These are phyloP conservation scores for Achlya hypogyna DNA, from an alignment of 352 stramenopile genomes.

Conservation along the genomic window DNA sequence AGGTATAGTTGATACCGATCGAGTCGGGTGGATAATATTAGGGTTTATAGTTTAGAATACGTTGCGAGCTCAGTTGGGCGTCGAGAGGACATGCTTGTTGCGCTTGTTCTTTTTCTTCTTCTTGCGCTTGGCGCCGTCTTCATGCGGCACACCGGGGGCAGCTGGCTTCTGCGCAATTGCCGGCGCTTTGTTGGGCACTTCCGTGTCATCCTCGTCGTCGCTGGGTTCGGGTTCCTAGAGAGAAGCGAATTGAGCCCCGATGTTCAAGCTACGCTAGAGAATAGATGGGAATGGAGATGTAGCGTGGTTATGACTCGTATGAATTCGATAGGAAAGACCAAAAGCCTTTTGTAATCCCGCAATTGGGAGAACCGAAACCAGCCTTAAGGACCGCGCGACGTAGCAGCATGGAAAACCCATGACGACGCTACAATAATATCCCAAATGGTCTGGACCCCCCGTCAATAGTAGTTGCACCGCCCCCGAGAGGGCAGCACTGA, in stretches of 20 bases:
- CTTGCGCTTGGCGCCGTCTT: not conserved
- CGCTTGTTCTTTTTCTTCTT: constrained; percentile 16
- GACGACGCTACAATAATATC: constrained; percentile 64
- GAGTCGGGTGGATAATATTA: not conserved
- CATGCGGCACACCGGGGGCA: not conserved
- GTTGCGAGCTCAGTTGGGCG: not conserved
- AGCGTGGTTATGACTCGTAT: constrained; percentile 91
- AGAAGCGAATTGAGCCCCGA: not conserved
- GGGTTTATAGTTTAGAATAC: not conserved
- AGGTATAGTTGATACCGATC: too few relatives aligned
- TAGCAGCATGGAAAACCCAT: constrained; percentile 75
- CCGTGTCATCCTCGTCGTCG: constrained; percentile 6
- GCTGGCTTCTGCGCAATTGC: not conserved
- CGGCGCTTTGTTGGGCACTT: not conserved
- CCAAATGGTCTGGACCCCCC: constrained; percentile 77
- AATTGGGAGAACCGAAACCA: constrained; percentile 59
- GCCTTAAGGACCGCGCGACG: constrained; percentile 86
- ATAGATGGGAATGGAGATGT: constrained; percentile 40
- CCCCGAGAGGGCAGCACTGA: constrained; percentile 21
- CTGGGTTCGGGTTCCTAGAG: not conserved
- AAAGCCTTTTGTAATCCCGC: constrained; percentile 48
- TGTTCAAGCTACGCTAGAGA: constrained; percentile 2
- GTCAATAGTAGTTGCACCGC: constrained; percentile 38
- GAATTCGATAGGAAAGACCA: constrained; percentile 75
- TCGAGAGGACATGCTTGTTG: not conserved